Conservation (phyloP, 1,284 basidiomycete genomes). For the Cronartium quercuum region DNA sequence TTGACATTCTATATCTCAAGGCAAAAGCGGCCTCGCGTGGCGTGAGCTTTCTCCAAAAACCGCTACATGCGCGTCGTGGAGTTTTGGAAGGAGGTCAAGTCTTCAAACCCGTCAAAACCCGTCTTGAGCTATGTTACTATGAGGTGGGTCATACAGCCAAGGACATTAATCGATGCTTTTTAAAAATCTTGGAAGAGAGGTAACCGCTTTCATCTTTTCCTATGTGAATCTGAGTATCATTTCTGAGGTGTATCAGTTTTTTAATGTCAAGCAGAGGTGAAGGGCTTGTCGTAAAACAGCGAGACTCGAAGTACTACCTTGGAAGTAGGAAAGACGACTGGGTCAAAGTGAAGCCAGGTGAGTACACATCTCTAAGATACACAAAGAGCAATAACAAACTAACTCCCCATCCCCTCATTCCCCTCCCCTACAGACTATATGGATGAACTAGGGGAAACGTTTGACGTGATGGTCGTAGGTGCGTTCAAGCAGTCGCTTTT, state of each 20-base stretch:
- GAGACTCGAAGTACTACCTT: constrained; percentile 67
- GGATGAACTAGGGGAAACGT: constrained; percentile 51
- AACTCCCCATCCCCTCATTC: neutral
- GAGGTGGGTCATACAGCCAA: constrained; percentile 66
- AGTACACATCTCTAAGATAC: neutral
- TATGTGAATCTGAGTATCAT: too few species aligned
- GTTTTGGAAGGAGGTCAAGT: constrained; percentile 48
- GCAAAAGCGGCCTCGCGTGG: constrained; percentile 61
- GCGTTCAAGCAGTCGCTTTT: neutral
- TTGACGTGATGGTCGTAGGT: constrained; percentile 33
- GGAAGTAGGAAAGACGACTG: constrained; percentile 81
- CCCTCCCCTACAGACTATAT: constrained; percentile 61
- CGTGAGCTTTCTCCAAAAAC: constrained; percentile 53
- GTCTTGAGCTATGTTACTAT: constrained; percentile 69
- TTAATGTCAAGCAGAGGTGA: constrained; percentile 60
- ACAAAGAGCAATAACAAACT: neutral
- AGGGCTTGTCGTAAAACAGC: constrained; percentile 83
- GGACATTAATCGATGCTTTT: constrained; percentile 70
- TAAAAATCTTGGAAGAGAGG: constrained; percentile 66
- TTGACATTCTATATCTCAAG: constrained; percentile 82
- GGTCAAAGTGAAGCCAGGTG: constrained; percentile 78
- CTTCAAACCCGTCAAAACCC: constrained; percentile 62
- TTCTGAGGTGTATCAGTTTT: too few species aligned
- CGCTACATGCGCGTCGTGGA: constrained; percentile 23
- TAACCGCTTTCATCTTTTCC: constrained; percentile 42